phyloP scores from a whole-genome alignment of 1,139 yeast species.

The Suhomyces anneliseae region DNA sequence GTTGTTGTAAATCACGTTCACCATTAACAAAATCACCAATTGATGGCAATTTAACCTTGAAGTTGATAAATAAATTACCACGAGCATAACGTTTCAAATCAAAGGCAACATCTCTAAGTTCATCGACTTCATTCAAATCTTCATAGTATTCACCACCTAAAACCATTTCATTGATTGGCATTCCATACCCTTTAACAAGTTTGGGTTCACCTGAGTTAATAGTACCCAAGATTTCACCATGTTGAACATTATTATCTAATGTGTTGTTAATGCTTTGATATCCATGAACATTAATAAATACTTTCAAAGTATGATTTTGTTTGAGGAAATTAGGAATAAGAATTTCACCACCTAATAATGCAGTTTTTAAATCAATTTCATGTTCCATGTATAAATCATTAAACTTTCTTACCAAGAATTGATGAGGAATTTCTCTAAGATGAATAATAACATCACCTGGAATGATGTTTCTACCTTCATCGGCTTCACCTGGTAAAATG shows the following conservation, averaged over 20 bases:
- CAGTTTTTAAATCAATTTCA: slow-evolving; percentile 51
- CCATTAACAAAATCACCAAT: slow-evolving; percentile 26
- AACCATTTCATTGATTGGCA: slow-evolving; percentile 59
- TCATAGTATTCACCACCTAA: slow-evolving; percentile 27
- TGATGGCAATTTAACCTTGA: slow-evolving; percentile 39
- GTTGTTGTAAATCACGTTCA: slow-evolving; percentile 21
- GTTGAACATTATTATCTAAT: slow-evolving; percentile 24
- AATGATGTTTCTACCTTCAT: slow-evolving; percentile 55
- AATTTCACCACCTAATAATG: slow-evolving; percentile 56
- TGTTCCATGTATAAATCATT: slow-evolving; percentile 48
- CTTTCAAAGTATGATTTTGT: slow-evolving; percentile 42
- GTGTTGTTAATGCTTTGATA: slow-evolving; percentile 22
- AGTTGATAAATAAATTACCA: slow-evolving; percentile 45
- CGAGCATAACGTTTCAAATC: slow-evolving; percentile 26
- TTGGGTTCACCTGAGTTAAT: slow-evolving; percentile 49
- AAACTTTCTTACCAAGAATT: slow-evolving; percentile 48
- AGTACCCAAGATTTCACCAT: slow-evolving; percentile 50
- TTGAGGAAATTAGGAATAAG: slow-evolving; percentile 42
- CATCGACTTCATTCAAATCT: slow-evolving; percentile 18
- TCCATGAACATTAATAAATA: slow-evolving; percentile 44
- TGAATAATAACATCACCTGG: slow-evolving; percentile 68
- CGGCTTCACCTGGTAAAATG: slow-evolving; percentile 58
- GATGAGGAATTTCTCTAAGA: slow-evolving; percentile 37
- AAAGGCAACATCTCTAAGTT: slow-evolving; percentile 17
- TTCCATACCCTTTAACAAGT: slow-evolving; percentile 51